Evolutionary conservation across 352 stramenopile genomes (phyloP).

Genomic region (Phytophthora kernoviae): DNA sequence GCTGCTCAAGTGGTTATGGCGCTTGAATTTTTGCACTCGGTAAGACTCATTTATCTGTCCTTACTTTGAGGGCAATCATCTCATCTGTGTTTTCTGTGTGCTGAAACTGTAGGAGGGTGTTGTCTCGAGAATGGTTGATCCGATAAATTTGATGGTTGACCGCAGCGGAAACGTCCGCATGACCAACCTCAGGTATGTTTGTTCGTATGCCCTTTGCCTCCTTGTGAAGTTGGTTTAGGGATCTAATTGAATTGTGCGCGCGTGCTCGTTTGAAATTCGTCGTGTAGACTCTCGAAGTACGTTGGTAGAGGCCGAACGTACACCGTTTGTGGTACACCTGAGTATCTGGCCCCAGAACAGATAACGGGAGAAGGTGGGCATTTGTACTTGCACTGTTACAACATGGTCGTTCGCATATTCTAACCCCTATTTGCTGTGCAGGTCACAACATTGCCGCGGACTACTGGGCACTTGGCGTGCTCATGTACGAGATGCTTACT

Average conservation of each 20-base stretch:
- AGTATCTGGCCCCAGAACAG: conserved; percentile 86
- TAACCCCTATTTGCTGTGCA: conserved; percentile 16
- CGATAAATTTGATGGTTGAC: conserved; percentile 82
- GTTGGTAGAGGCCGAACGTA: conserved; percentile 83
- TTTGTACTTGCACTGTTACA: too few relatives aligned
- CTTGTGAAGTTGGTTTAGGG: background rate
- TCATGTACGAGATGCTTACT: conserved; percentile 94
- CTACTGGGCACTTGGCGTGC: conserved; percentile 94
- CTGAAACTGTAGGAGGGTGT: conserved; percentile 62
- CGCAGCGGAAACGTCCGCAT: conserved; percentile 83
- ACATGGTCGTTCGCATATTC: background rate
- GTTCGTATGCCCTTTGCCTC: too few relatives aligned
- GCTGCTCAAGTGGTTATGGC: conserved; percentile 83
- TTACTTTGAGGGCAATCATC: background rate
- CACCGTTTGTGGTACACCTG: conserved; percentile 85
- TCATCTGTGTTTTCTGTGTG: conserved; percentile 6
- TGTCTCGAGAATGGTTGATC: conserved; percentile 78
- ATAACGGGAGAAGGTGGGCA: conserved; percentile 82
- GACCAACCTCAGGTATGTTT: conserved; percentile 74
- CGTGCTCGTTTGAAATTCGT: too few relatives aligned
- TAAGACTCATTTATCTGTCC: conserved; percentile 21
- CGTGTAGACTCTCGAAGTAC: conserved; percentile 80
- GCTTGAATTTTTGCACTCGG: conserved; percentile 82
- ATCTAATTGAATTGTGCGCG: background rate
- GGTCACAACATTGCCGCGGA: conserved; percentile 88